Evolutionary conservation across 2,329 filamentous ascomycete genomes (phyloP).

Genomic region (Periconia sp.): DNA sequence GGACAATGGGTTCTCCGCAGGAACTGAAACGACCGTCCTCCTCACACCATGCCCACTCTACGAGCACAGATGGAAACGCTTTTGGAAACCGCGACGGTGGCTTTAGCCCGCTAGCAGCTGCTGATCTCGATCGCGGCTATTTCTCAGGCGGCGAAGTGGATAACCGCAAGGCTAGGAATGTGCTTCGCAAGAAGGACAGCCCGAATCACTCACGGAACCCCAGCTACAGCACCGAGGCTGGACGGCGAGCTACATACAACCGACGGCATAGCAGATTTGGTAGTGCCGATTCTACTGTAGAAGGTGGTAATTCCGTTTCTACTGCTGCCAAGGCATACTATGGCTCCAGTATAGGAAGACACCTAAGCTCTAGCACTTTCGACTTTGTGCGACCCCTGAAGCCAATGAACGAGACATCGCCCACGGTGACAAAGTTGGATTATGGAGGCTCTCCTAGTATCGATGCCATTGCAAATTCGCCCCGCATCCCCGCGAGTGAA

Average conservation of each 20-base stretch:
- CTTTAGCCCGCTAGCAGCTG: constrained; percentile 41
- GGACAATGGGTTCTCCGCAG: constrained; percentile 57
- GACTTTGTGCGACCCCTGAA: constrained; percentile 48
- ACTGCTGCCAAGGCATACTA: constrained; percentile 73
- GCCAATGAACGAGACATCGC: constrained; percentile 52
- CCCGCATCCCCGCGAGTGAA: constrained; percentile 53
- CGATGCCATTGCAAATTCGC: constrained; percentile 50
- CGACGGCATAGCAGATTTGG: constrained; percentile 76
- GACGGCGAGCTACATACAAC: constrained; percentile 68
- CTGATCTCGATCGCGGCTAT: constrained; percentile 84
- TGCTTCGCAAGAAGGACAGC: constrained; percentile 75
- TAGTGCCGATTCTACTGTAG: constrained; percentile 76
- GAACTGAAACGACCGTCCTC: constrained; percentile 39
- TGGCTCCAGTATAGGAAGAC: constrained; percentile 50
- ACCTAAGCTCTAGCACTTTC: constrained; percentile 57
- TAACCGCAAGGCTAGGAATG: constrained; percentile 70
- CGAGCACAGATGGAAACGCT: constrained; percentile 35
- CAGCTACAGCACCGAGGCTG: constrained; percentile 68
- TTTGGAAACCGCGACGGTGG: constrained; percentile 35
- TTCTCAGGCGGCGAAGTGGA: constrained; percentile 91
- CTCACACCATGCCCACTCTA: constrained; percentile 37
- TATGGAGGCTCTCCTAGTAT: constrained; percentile 56
- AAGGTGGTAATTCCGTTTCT: constrained; percentile 60
- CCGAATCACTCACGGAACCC: constrained; percentile 70
- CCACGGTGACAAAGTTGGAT: constrained; percentile 64